phyloP scores from a whole-genome alignment of 345 rosid species.

The Eutrema heterophyllum region DNA sequence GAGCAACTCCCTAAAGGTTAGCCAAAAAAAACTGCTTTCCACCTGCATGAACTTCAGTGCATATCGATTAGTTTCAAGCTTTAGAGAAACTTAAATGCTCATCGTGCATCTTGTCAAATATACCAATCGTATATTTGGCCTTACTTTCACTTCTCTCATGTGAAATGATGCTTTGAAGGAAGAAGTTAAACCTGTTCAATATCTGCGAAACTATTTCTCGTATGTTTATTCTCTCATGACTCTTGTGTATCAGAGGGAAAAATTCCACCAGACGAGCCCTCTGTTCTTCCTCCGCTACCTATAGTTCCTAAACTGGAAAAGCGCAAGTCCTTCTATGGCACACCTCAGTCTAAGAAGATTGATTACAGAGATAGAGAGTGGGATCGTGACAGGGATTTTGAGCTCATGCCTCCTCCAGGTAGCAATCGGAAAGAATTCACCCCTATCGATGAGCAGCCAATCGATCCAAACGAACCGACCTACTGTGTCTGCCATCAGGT shows the following conservation, averaged over 20 bases:
- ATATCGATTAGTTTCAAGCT: neutral
- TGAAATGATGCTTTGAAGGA: constrained; percentile 5
- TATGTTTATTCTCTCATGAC: constrained; percentile 8
- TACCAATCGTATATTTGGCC: neutral
- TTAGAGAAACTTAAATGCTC: neutral
- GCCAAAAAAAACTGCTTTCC: neutral
- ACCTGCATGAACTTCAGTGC: neutral
- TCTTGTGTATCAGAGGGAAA: constrained; percentile 68
- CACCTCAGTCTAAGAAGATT: constrained; percentile 77
- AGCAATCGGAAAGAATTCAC: constrained; percentile 70
- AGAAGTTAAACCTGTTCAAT: neutral
- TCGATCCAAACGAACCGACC: constrained; percentile 98
- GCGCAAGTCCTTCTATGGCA: constrained; percentile 54
- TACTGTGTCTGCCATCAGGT: constrained; percentile 99
- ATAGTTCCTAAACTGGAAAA: constrained; percentile 76
- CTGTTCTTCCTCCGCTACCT: constrained; percentile 78
- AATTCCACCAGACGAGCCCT: constrained; percentile 80
- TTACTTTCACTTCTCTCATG: neutral
- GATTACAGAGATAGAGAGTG: constrained; percentile 83
- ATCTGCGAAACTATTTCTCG: neutral
- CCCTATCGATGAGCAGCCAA: constrained; percentile 77
- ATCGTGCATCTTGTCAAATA: constrained; percentile 1
- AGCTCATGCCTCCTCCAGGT: constrained; percentile 99
- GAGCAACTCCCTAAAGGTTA: neutral
- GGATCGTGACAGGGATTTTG: constrained; percentile 92